Percentiles rank a stretch among this genome's conserved stretches.
phyloP scores from a whole-genome alignment of 2,329 filamentous ascomycete species.

The Trichoderma sp. region DNA sequence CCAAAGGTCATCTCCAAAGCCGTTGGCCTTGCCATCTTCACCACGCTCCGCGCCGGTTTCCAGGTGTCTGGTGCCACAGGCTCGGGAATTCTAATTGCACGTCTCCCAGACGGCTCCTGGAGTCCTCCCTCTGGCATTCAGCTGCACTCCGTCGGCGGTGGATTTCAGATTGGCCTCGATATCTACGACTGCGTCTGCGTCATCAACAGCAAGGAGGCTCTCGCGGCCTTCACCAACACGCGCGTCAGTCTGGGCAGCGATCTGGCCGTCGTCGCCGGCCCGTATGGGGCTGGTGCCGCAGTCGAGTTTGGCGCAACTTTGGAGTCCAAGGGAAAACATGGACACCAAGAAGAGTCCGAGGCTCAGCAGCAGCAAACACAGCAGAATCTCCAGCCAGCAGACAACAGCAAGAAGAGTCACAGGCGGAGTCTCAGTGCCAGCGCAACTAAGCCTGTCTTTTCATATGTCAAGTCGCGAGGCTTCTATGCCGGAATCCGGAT shows the following conservation, averaged over 20 bases:
- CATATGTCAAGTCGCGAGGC: slow-evolving; percentile 84
- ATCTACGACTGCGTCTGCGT: slow-evolving; percentile 89
- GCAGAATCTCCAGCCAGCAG: slow-evolving; percentile 37
- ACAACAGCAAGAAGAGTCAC: slow-evolving; percentile 35
- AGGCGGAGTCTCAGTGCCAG: slow-evolving; percentile 39
- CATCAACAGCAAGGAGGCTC: slow-evolving; percentile 75
- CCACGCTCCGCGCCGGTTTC: slow-evolving; percentile 67
- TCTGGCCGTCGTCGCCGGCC: slow-evolving; percentile 71
- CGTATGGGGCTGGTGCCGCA: slow-evolving; percentile 70
- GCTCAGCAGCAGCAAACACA: slow-evolving; percentile 11
- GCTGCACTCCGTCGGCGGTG: slow-evolving; percentile 76
- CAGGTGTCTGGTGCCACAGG: slow-evolving; percentile 68
- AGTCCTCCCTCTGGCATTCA: slow-evolving; percentile 81
- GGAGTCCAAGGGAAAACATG: slow-evolving; percentile 26
- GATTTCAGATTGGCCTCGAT: slow-evolving; percentile 79
- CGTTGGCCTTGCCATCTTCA: slow-evolving; percentile 72
- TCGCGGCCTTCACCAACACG: slow-evolving; percentile 75
- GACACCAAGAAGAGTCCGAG: background rate
- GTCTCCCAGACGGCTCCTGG: slow-evolving; percentile 68
- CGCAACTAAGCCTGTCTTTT: slow-evolving; percentile 50
- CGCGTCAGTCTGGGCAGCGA: slow-evolving; percentile 78
- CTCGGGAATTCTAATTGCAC: slow-evolving; percentile 65
- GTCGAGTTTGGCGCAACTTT: slow-evolving; percentile 58
- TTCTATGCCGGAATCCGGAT: slow-evolving; percentile 86
- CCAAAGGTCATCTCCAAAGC: slow-evolving; percentile 64